phyloP scores from a whole-genome alignment of 2,329 filamentous ascomycete genomes.

The Verticillium klebahnii region DNA sequence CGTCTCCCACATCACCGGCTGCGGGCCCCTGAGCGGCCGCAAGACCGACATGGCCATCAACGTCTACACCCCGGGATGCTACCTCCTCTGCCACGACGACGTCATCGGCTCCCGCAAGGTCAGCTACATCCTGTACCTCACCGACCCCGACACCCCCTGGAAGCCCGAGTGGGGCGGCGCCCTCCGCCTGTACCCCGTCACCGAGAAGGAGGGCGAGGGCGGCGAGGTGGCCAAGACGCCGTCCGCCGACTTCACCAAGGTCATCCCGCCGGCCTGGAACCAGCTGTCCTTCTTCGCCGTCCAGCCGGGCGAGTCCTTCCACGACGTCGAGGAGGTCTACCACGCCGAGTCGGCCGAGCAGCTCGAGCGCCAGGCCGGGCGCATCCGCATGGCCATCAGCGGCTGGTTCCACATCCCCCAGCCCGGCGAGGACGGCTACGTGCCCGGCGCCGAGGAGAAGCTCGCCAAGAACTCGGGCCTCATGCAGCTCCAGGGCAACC shows the following conservation, averaged over 20 bases:
- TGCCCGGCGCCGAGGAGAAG: slow-evolving; percentile 82
- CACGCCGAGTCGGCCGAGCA: slow-evolving; percentile 56
- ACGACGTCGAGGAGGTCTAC: slow-evolving; percentile 98
- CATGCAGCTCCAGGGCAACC: slow-evolving; percentile 87
- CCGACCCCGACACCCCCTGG: slow-evolving; percentile 88
- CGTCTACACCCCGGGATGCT: slow-evolving; percentile 93
- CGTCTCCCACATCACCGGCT: slow-evolving; percentile 78
- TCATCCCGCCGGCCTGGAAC: slow-evolving; percentile 93
- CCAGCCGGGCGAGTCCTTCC: slow-evolving; percentile 96
- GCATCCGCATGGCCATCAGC: slow-evolving; percentile 94
- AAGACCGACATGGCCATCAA: slow-evolving; percentile 99
- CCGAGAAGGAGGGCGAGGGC: slow-evolving; percentile 58
- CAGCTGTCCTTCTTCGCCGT: slow-evolving; percentile 98
- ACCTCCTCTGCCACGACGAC: slow-evolving; percentile 94
- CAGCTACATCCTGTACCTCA: slow-evolving; percentile 95
- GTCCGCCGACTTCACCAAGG: slow-evolving; percentile 69
- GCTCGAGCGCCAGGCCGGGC: slow-evolving; percentile 64
- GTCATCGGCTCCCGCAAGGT: slow-evolving; percentile 95
- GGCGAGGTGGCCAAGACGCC: slow-evolving; percentile 77
- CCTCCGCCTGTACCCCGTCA: slow-evolving; percentile 76
- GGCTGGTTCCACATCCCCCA: slow-evolving; percentile 99
- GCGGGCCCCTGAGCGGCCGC: slow-evolving; percentile 79
- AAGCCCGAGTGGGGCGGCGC: slow-evolving; percentile 90
- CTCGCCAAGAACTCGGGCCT: slow-evolving; percentile 86
- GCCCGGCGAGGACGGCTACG: slow-evolving; percentile 85